Conservation (phyloP, 176 grass and related monocot species). For the Musa troglodytarum region DNA sequence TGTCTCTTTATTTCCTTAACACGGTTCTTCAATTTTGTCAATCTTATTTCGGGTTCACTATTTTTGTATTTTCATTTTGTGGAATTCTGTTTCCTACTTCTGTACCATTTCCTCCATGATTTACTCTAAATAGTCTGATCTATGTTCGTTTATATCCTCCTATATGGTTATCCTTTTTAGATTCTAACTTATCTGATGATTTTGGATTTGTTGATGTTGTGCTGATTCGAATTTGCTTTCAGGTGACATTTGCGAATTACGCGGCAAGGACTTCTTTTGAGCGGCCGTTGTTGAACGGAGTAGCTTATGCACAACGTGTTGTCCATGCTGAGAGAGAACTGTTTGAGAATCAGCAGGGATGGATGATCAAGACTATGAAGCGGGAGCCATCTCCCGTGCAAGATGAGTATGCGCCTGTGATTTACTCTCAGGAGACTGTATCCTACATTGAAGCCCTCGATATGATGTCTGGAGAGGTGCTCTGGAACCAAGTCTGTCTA, state of each 20-base stretch:
- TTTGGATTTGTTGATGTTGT: background rate
- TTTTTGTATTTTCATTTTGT: too few species aligned
- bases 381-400: constrained; percentile 59
- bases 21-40: too few species aligned
- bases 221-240: constrained; percentile 15
- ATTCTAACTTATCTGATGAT: too few species aligned
- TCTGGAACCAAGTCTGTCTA: background rate
- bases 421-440: constrained; percentile 82
- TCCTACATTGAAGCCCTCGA: constrained; percentile 87
- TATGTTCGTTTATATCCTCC: too few species aligned
- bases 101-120: too few species aligned
- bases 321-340: constrained; percentile 48
- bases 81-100: too few species aligned
- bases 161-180: too few species aligned
- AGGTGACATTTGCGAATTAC: constrained; percentile 78
- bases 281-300: constrained; percentile 75
- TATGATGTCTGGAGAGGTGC: constrained; percentile 50
- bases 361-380: constrained; percentile 94
- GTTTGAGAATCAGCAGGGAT: constrained; percentile 75
- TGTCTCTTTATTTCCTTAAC: background rate
- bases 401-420: constrained; percentile 90
- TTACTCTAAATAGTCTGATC: too few species aligned
- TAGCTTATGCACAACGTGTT: constrained; percentile 81
- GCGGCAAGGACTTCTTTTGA: constrained; percentile 75
- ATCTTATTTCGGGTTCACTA: too few species aligned